These are phyloP conservation scores for Cytidiella melzeri DNA, from an alignment of 768 basidiomycete species.

Conservation along the genomic window DNA sequence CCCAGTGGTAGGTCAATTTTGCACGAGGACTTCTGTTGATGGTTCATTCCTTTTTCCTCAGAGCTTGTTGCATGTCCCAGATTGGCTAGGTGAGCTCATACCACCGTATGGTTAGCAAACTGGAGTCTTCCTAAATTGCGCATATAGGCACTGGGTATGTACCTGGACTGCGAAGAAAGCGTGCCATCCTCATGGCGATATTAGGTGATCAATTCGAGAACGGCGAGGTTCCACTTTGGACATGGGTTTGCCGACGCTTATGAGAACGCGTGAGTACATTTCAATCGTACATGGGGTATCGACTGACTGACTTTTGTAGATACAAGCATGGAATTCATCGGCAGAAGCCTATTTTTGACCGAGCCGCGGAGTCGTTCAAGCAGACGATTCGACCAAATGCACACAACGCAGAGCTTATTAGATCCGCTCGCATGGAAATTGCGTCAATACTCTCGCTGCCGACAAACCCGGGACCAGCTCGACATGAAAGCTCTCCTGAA, in stretches of 20 bases:
- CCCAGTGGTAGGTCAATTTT: slow-evolving; percentile 42
- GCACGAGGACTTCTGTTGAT: background rate
- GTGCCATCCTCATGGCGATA: slow-evolving; percentile 35
- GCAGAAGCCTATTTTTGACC: slow-evolving; percentile 46
- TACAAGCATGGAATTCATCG: slow-evolving; percentile 52
- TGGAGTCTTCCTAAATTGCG: too few species aligned
- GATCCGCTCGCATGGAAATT: slow-evolving; percentile 42
- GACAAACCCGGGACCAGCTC: background rate
- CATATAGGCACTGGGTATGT: background rate
- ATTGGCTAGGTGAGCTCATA: slow-evolving; percentile 52
- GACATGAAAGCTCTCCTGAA: slow-evolving; percentile 1
- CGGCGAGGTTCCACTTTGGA: slow-evolving; percentile 59
- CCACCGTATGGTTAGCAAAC: too few species aligned
- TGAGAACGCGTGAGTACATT: slow-evolving; percentile 51
- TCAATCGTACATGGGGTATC: background rate
- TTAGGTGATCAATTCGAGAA: slow-evolving; percentile 64
- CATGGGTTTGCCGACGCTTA: slow-evolving; percentile 50
- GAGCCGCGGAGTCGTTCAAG: slow-evolving; percentile 40
- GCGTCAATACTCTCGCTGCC: slow-evolving; percentile 19
- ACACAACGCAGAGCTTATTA: slow-evolving; percentile 40
- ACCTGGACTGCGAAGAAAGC: slow-evolving; percentile 3
- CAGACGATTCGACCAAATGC: slow-evolving; percentile 50
- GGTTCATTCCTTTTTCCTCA: slow-evolving; percentile 21
- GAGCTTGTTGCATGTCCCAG: slow-evolving; percentile 73
- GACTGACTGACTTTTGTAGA: slow-evolving; percentile 25